Conservation (phyloP, 495 filamentous ascomycete species). For the Coniosporium apollinis region DNA sequence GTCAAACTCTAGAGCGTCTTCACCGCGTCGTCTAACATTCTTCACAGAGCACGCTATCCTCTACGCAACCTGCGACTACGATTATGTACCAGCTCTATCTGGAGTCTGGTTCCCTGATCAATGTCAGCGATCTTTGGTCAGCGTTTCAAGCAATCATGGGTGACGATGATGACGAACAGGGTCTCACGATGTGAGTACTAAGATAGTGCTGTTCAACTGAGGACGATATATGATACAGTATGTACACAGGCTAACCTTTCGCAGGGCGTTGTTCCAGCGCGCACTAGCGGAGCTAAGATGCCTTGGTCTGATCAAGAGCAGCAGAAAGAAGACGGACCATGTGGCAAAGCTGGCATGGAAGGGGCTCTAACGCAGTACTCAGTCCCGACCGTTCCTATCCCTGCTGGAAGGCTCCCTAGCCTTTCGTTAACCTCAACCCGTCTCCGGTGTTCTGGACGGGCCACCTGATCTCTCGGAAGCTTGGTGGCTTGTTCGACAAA, state of each 20-base stretch:
- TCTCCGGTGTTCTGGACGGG: too few species aligned
- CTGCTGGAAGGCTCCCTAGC: too few species aligned
- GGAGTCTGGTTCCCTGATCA: conserved; percentile 76
- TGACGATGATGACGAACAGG: conserved; percentile 35
- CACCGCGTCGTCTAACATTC: neutral
- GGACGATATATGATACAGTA: too few species aligned
- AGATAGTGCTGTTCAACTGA: too few species aligned
- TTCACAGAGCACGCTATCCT: conserved; percentile 23
- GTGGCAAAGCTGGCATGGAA: conserved; percentile 65
- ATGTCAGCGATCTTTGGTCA: conserved; percentile 76
- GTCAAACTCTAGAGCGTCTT: neutral
- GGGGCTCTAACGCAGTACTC: conserved; percentile 31
- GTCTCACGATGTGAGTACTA: conserved; percentile 16
- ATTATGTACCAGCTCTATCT: conserved; percentile 84
- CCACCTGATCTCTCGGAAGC: too few species aligned
- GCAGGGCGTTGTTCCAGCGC: conserved; percentile 56
- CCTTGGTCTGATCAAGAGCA: conserved; percentile 76
- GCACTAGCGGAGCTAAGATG: conserved; percentile 67
- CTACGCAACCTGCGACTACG: conserved; percentile 58
- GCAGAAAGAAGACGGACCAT: conserved; percentile 82
- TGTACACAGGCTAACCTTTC: too few species aligned
- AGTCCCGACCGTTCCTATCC: too few species aligned
- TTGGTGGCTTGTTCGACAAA: too few species aligned
- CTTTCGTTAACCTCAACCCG: too few species aligned
- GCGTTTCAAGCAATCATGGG: conserved; percentile 67